A percentile compares a stretch with the other conserved stretches of the same genome.
Conservation (phyloP, 257 asterid species). For the Galeopsis tetrahit region DNA sequence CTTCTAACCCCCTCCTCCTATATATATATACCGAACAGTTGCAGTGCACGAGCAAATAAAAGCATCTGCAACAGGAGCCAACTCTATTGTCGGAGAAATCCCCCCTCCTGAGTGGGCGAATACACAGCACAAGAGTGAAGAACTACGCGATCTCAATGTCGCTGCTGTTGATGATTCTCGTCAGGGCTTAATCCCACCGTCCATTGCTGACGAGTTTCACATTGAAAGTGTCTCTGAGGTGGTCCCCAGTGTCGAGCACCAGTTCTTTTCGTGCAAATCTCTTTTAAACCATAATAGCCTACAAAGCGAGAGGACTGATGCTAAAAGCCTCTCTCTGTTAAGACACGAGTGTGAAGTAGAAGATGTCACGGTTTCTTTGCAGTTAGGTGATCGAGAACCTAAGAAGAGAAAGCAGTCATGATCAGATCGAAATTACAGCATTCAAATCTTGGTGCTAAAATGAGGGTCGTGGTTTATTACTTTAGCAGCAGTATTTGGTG, state of each 20-base stretch:
- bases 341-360: constrained; percentile 55
- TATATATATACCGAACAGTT: constrained; percentile 48
- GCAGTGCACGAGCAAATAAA: constrained; percentile 68
- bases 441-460: too few relatives aligned
- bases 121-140: constrained; percentile 40
- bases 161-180: constrained; percentile 49
- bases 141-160: constrained; percentile 46
- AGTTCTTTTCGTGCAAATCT: constrained; percentile 67
- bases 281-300: constrained; percentile 39
- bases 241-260: constrained; percentile 72
- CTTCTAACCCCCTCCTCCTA: constrained; percentile 16
- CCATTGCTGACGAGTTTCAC: constrained; percentile 48
- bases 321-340: constrained; percentile 47
- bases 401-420: constrained; percentile 48
- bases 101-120: constrained; percentile 51
- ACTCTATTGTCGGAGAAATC: constrained; percentile 61
- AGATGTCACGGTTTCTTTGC: constrained; percentile 67
- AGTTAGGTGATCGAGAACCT: constrained; percentile 75
- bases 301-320: constrained; percentile 37
- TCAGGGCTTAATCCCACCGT: constrained; percentile 39
- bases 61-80: constrained; percentile 60
- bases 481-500: too few relatives aligned
- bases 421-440: background rate
- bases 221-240: constrained; percentile 53
- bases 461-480: too few relatives aligned